These are phyloP conservation scores for Blastomyces gilchristii DNA, from an alignment of 2,329 filamentous ascomycete genomes.

Conservation along the genomic window DNA sequence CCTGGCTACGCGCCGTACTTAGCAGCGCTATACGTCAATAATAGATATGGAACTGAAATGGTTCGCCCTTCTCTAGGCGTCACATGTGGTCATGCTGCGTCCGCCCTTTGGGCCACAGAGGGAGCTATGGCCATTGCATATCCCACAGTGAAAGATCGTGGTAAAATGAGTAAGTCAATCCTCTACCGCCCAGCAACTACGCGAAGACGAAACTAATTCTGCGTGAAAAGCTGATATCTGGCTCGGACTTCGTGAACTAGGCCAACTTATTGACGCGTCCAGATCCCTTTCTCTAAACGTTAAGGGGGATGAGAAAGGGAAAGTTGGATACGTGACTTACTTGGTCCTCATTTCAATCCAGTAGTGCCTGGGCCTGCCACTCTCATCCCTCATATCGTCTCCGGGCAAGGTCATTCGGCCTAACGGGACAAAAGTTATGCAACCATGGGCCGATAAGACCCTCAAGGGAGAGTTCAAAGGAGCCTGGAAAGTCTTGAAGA, in stretches of 20 bases:
- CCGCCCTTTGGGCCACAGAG: slow-evolving; percentile 32
- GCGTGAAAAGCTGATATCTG: slow-evolving; percentile 36
- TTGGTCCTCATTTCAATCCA: slow-evolving; percentile 34
- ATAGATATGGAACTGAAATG: slow-evolving; percentile 35
- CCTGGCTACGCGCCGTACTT: slow-evolving; percentile 37
- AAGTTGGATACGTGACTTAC: slow-evolving; percentile 34
- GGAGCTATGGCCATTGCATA: slow-evolving; percentile 35
- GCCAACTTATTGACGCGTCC: slow-evolving; percentile 42
- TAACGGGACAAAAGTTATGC: slow-evolving; percentile 23
- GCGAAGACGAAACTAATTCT: neutral
- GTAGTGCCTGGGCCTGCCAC: slow-evolving; percentile 37
- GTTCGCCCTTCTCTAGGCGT: slow-evolving; percentile 37
- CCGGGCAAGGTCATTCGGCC: slow-evolving; percentile 36
- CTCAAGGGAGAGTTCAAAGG: slow-evolving; percentile 28
- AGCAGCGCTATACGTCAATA: slow-evolving; percentile 37
- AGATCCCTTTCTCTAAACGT: slow-evolving; percentile 42
- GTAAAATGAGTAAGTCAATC: slow-evolving; percentile 19
- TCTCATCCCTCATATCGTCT: slow-evolving; percentile 35
- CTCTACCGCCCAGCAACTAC: neutral
- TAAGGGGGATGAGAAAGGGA: slow-evolving; percentile 32
- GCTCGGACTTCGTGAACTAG: slow-evolving; percentile 43
- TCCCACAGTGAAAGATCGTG: slow-evolving; percentile 35
- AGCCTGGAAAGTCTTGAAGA: slow-evolving; percentile 29
- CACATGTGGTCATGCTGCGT: slow-evolving; percentile 32
- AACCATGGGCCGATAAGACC: slow-evolving; percentile 24